Evolutionary conservation across 1,139 yeast species (phyloP), one percentile per base, ranked within the genome.

Genomic region (Saccharomycopsis hybrid): DNA sequence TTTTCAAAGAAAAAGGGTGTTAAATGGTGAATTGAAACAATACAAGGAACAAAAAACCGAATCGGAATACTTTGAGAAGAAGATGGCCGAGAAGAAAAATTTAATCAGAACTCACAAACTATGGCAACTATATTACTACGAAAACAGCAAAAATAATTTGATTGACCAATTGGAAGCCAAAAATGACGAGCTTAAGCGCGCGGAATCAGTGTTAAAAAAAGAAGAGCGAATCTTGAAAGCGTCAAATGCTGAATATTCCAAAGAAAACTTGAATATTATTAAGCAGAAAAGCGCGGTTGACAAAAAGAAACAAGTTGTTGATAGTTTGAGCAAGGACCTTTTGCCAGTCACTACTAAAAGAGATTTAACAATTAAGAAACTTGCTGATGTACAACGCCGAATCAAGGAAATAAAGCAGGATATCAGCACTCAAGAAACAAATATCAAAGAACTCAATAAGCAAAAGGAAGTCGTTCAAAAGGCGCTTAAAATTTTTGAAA

Each of bases 1-100:
- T 4, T 80, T 85, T 57, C 78, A 88, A 41, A 77, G 83, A 57
- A 84, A 84, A 65, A 77, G 94, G 60, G 78, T 85, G 41, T 72
- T 85, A 48, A 82, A 78, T 59, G 78, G 84, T 31, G 97, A 90
- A 62, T 75, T 88, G 46, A 85, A 78, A 61, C 90, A 85, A 57
- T 87, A 87, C 60, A 80, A 79, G 57, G 90, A 80, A 54, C 96
- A 89, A 62, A 73, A 83, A 59, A 71, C 69, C 5, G 95, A 87
- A 62, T 87, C 85, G 48, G 85, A 82, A 54, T 70, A 73, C 50
- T 89, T 82, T 61, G 85, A 82, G 56, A 65, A 69, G 40, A 81
- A 78, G 58, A 62, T 81, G 9, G 67, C 66, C 3, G 80, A 78
- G 55, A 78, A 72, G 49, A 69, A 66, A 7, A 69, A 74, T 9